Percentiles rank a stretch among this genome's conserved stretches.
phyloP scores from a whole-genome alignment of 805 yeast genomes.

The Saccharomycopsis oosterbeekiorum region DNA sequence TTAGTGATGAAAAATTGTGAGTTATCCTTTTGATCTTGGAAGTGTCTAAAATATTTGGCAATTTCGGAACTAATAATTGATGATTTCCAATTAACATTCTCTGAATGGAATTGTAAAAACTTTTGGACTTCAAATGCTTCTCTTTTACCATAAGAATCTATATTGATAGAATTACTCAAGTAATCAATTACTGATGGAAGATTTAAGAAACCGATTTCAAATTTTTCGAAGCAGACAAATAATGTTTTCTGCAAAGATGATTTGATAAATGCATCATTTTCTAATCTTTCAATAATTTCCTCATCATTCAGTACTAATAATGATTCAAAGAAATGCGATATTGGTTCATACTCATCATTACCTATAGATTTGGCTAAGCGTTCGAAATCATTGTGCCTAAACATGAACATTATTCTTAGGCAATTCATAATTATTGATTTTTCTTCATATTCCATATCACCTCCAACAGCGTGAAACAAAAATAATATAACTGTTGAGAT shows the following conservation, averaged over 20 bases:
- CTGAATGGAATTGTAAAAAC: conserved; percentile 24
- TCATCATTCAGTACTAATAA: conserved; percentile 24
- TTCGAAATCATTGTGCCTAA: conserved; percentile 24
- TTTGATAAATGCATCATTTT: conserved; percentile 18
- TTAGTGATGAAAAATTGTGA: conserved; percentile 36
- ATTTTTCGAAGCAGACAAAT: conserved; percentile 21
- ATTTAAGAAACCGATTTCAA: conserved; percentile 21
- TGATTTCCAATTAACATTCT: conserved; percentile 28
- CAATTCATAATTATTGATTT: conserved; percentile 23
- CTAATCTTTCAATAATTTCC: conserved; percentile 20
- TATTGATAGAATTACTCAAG: conserved; percentile 6
- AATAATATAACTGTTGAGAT: conserved; percentile 27
- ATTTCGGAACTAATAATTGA: conserved; percentile 37
- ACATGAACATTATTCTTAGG: conserved; percentile 27
- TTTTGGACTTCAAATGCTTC: conserved; percentile 19
- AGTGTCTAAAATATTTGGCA: conserved; percentile 39
- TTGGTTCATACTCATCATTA: conserved; percentile 19
- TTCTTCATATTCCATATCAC: conserved; percentile 10
- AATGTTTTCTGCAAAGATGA: conserved; percentile 20
- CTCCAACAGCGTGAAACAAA: conserved; percentile 19
- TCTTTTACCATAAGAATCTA: conserved; percentile 19
- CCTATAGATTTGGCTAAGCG: conserved; percentile 24
- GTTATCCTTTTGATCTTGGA: conserved; percentile 61
- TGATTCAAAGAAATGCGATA: conserved; percentile 22
- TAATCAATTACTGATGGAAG: conserved; percentile 12